phyloP scores from a whole-genome alignment of 1,284 basidiomycete species.

The Pseudozyma sp. region DNA sequence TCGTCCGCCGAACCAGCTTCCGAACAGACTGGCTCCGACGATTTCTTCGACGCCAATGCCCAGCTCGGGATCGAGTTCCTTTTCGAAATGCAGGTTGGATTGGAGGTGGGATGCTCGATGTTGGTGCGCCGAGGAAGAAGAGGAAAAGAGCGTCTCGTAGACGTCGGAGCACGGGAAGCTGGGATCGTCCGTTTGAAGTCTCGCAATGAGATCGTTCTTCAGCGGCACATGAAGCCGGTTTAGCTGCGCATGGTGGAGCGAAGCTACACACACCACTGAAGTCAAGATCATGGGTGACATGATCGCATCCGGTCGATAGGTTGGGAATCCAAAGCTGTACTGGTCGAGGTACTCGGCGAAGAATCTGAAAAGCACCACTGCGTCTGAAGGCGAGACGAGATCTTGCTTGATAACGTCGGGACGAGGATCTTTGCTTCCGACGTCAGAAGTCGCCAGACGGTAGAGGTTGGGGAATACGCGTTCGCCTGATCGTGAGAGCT shows the following conservation, averaged over 20 bases:
- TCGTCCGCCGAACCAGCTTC: slow-evolving; percentile 30
- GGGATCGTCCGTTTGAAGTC: slow-evolving; percentile 37
- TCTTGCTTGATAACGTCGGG: slow-evolving; percentile 46
- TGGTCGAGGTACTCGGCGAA: slow-evolving; percentile 43
- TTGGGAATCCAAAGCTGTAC: slow-evolving; percentile 42
- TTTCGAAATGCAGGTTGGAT: slow-evolving; percentile 34
- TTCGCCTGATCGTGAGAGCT: slow-evolving; percentile 16
- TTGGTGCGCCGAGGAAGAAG: background rate
- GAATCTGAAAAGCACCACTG: slow-evolving; percentile 39
- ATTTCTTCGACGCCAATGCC: slow-evolving; percentile 45
- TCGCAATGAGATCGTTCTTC: slow-evolving; percentile 30
- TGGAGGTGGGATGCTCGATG: slow-evolving; percentile 15
- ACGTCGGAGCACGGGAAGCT: slow-evolving; percentile 33
- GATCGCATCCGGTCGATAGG: slow-evolving; percentile 40
- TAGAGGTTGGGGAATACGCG: slow-evolving; percentile 39
- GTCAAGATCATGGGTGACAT: slow-evolving; percentile 46
- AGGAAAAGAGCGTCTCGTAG: slow-evolving; percentile 44
- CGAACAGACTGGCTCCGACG: slow-evolving; percentile 34
- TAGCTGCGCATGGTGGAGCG: slow-evolving; percentile 40
- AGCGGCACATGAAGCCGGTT: slow-evolving; percentile 28
- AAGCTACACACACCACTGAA: slow-evolving; percentile 28
- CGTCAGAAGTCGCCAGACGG: slow-evolving; percentile 26
- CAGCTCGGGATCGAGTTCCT: slow-evolving; percentile 41
- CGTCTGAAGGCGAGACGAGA: slow-evolving; percentile 28
- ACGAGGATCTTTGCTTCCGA: slow-evolving; percentile 35